Base-by-base conservation (phyloP, 2,329 filamentous ascomycete species). In the Pseudogymnoascus destructans region DNA sequence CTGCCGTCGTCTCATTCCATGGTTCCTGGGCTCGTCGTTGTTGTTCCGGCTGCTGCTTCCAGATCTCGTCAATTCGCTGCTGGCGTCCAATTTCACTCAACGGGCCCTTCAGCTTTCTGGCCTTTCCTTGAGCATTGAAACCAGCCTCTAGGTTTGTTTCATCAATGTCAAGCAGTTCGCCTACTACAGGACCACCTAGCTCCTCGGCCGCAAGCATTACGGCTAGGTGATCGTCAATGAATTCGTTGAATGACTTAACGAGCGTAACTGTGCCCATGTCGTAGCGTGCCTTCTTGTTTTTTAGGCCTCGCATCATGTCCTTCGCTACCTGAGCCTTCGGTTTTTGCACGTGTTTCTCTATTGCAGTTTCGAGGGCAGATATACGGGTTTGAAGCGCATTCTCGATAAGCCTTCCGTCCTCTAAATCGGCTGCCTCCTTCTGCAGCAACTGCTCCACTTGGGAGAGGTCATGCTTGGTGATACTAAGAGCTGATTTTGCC, bases 181-280 rank as follows among this genome's bases (percentile, higher is more conserved):
- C 87, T 0, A 91, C 87, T 9, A 90, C 85, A 0, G 89, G 89
- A 0, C 89, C 89, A 6, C 89, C 89, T 1, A 91, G 76, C 66
- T 90, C 87, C 72, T 95, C 89, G 0, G 87, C 87, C 5, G 88
- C 89, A 42, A 95, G 75, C 81, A 92, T 87, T 2, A 79, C 72
- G 1, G 86, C 86, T 1, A 95, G 76, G 38, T 81, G 78, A 42
- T 81, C 73, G 61, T 87, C 80, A 59, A 92, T 84, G 66, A 95
- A 95, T 13, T 73, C 73, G 62, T 85, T 80, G 58, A 95, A 76
- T 0, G 80, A 76, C 59, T 77, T 78, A 58, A 86, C 79, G 13
- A 93, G 73, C 40, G 73, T 75, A 1, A 75, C 73, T 1, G 83
- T 85, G 63, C 85, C 79, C 57, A 69, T 73, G 59, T 85, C 79